Evolutionary conservation across 1,284 basidiomycete species (phyloP), one percentile per base, ranked within the genome.

Genomic region (Rhodotorula sp.): DNA sequence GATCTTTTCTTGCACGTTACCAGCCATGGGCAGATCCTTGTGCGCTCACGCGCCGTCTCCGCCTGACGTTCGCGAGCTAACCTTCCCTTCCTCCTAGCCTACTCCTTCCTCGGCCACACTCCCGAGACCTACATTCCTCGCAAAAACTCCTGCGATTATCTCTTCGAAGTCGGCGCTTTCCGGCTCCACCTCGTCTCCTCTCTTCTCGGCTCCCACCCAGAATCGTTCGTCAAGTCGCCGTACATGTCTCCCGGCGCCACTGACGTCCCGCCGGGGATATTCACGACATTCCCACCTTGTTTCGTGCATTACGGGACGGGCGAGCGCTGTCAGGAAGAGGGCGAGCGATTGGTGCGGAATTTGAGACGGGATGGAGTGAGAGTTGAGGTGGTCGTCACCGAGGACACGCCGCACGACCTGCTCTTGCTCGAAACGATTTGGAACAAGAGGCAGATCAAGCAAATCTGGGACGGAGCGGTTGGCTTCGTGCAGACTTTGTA

Each of bases 271-370:
- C 56, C 37, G 5, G 53, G 60, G 20, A 62, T 37, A 26, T 72
- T 75, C 28, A 24, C 2, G 1, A 24, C 53, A 4, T 66, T 66
- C 55, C 69, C 69, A 2, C 61, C 66, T 2, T 40, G 50, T 7
- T 75, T 73, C 52, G 57, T 73, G 7, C 53, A 64, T 11, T 75
- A 69, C 64, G 71, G 73, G 4, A 68, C 65, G 8, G 68, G 68
- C 46, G 73, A 75, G 47, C 56, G 73, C 2, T 67, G 72, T 16
- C 59, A 71, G 53, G 52, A 48, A 9, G 73, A 75, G 48, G 63
- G 65, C 24, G 65, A 69, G 26, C n/a, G 64, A 3, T 40, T 75
- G 4, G 55, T 69, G 1, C 31, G 30, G 20, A 56, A 69, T 3
- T 28, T 75, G 57, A 22, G n/a, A 55, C 30, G 57, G 9, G 69